Base-by-base conservation (phyloP, 228 moss, liverwort and hornwort genomes). In the Sphagnum fallax region DNA sequence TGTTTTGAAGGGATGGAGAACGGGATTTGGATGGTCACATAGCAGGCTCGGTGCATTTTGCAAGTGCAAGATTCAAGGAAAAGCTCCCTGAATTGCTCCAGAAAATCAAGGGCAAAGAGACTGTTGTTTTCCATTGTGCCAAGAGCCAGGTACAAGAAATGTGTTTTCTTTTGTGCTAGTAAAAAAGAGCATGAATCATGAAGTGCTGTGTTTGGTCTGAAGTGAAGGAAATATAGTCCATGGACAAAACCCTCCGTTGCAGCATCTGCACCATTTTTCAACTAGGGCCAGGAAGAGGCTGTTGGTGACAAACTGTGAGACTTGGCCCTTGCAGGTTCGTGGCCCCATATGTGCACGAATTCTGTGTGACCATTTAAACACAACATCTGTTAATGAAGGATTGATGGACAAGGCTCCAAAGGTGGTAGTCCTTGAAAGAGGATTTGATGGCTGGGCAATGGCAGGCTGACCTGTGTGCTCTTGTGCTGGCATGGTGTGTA, bases 81-180 rank as follows among this genome's bases (percentile, higher is more conserved):
- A 78, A 82, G 8, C 75, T 93, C 63, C 82, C 90, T 0, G 81
- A 89, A 50, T 76, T 98, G 67, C 74, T 93, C 52, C 82, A 93
- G 68, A 84, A 88, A 68, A 69, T 93, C 49, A 85, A 79, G 74
- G 88, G 81, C 63, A 83, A 81, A 64, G 89, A 90, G 9, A 90
- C 84, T 53, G 89, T 90, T 48, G 89, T 98, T 52, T 93, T 98
- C 60, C 89, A 91, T 71, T 89, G 97, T 79, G 87, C 93, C 62
- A 83, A 85, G 71, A 93, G 93, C 69, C 91, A 91, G 87, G 91
- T 91, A 55, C 4, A 69, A 10, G 65, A 55, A 55, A 55, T 55
- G 12, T 55, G 55, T 12, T 55, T 55, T 12, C 3, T 12, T 3
- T 2, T 32, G 32, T 2, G 32, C 32, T 32, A 32, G 32, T 32